Evolutionary conservation across 495 filamentous ascomycete species (phyloP).

Genomic region (Pyronema omphalodes): DNA sequence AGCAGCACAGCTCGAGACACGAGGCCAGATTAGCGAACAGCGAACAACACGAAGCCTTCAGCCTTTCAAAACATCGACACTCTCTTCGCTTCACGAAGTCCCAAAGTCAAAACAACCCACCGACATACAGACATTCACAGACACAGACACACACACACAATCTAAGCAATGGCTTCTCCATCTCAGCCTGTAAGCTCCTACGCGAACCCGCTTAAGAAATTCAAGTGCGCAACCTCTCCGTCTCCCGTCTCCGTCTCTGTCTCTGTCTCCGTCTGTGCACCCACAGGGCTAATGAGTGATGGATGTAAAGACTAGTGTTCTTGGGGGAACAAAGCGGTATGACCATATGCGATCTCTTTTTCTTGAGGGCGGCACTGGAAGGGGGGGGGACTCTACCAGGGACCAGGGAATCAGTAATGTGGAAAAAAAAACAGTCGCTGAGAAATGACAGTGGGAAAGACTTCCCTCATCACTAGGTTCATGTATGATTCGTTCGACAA

Average conservation of each 20-base stretch:
- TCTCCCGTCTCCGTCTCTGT: too few relatives aligned
- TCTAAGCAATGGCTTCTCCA: conserved; percentile 17
- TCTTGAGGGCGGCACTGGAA: conserved; percentile 10
- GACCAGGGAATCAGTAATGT: conserved; percentile 1
- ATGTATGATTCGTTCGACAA: conserved; percentile 99
- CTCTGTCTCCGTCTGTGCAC: conserved; percentile 7
- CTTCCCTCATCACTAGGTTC: conserved; percentile 93
- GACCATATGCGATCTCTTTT: conserved; percentile 21
- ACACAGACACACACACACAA: too few relatives aligned
- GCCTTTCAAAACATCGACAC: neutral
- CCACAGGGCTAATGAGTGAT: neutral
- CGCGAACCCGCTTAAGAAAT: conserved; percentile 98
- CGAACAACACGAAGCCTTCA: too few relatives aligned
- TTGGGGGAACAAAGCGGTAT: conserved; percentile 97
- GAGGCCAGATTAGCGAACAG: too few relatives aligned
- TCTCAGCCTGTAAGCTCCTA: conserved; percentile 57
- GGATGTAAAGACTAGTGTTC: conserved; percentile 60
- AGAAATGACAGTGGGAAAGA: conserved; percentile 65
- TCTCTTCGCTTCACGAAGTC: neutral
- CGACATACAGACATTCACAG: too few relatives aligned
- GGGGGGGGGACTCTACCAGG: too few relatives aligned
- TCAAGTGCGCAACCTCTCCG: conserved; percentile 67
- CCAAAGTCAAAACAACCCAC: conserved; percentile 9
- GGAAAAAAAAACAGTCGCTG: conserved; percentile 10
- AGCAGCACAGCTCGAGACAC: too few relatives aligned